A percentile compares a stretch with the other conserved stretches of the same genome.
Conservation (phyloP, 495 filamentous ascomycete species). For the Daldinia bambusicola region DNA sequence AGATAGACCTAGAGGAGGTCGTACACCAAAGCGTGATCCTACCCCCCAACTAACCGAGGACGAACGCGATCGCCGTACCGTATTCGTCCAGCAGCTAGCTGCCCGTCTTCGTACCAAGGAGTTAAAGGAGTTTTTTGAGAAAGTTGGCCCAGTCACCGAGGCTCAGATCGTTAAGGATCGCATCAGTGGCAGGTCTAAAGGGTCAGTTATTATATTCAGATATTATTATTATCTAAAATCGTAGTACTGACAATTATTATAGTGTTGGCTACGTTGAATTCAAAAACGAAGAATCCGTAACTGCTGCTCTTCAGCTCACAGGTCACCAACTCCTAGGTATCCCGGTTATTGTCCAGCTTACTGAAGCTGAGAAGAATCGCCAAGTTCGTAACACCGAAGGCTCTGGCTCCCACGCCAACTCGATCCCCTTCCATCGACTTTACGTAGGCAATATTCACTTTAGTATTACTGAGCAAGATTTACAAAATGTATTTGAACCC, state of each 20-base stretch:
- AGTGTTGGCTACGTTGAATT: conserved; percentile 99
- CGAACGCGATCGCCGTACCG: conserved; percentile 94
- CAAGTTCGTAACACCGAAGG: conserved; percentile 88
- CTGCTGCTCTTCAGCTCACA: conserved; percentile 94
- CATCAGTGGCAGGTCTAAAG: conserved; percentile 96
- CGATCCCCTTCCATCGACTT: conserved; percentile 95
- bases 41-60: conserved; percentile 85
- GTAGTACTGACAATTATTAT: conserved; percentile 12
- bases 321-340: conserved; percentile 99
- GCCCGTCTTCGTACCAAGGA: conserved; percentile 92
- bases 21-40: conserved; percentile 61
- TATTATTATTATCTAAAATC: not conserved
- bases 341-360: conserved; percentile 97
- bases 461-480: conserved; percentile 95
- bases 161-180: conserved; percentile 99
- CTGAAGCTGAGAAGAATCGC: conserved; percentile 99
- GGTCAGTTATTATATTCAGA: conserved; percentile 66
- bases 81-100: conserved; percentile 98
- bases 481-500: conserved; percentile 96
- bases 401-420: conserved; percentile 68
- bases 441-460: conserved; percentile 99
- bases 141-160: conserved; percentile 94
- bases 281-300: conserved; percentile 93
- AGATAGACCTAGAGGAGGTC: conserved; percentile 57
- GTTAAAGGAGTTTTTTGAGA: conserved; percentile 94